These are phyloP conservation scores for Oryza officinalis DNA, from an alignment of 176 grass and related monocot genomes.

Conservation along the genomic window DNA sequence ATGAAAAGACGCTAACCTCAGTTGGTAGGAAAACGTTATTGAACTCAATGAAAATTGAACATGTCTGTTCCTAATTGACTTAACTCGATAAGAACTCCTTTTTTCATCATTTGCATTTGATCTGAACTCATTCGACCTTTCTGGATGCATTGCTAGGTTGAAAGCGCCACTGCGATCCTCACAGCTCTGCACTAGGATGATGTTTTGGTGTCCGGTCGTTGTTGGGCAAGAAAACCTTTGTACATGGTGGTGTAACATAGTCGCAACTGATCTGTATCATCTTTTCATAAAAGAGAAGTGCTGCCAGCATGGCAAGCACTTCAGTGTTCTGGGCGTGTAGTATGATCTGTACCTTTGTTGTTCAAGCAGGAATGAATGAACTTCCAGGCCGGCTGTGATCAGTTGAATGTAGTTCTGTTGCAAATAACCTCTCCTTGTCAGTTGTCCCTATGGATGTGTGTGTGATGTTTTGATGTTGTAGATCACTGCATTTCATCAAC, in stretches of 20 bases:
- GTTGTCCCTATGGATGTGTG: background rate
- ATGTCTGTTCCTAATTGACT: no score
- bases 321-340: background rate
- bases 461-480: background rate
- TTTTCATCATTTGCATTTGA: background rate
- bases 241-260: conserved; percentile 59
- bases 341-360: background rate
- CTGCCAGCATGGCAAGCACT: background rate
- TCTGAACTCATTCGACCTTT: background rate
- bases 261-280: conserved; percentile 21
- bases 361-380: background rate
- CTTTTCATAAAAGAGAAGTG: conserved; percentile 4
- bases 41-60: no score
- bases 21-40: background rate
- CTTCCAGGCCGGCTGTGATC: background rate
- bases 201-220: background rate
- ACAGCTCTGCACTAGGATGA: conserved; percentile 52
- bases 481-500: background rate
- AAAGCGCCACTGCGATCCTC: conserved; percentile 55
- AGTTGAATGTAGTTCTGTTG: background rate
- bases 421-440: background rate
- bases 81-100: background rate
- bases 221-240: conserved; percentile 27
- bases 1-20: background rate
- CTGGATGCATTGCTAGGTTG: conserved; percentile 49